These are phyloP conservation scores for Globisporangium echinulatum DNA, from an alignment of 352 stramenopile species.

Conservation along the genomic window DNA sequence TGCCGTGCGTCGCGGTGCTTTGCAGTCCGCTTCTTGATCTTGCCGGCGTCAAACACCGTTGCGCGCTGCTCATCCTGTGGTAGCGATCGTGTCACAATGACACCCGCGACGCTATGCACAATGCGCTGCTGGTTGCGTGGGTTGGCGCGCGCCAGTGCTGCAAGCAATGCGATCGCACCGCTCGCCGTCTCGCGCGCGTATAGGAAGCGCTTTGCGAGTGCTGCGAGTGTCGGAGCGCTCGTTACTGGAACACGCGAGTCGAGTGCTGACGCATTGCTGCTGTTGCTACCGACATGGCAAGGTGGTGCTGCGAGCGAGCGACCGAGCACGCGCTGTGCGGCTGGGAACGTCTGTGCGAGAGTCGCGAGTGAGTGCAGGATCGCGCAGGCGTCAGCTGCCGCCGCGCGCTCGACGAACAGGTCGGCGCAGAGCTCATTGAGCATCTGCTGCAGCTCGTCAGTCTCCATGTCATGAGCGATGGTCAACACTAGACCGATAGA, in stretches of 20 bases:
- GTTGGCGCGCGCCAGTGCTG: constrained; percentile 26
- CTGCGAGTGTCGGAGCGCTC: constrained; percentile 11
- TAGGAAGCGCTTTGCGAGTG: constrained; percentile 21
- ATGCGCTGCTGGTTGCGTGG: constrained; percentile 37
- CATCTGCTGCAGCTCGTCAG: constrained; percentile 22
- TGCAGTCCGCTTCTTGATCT: constrained; percentile 10
- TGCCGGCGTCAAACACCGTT: constrained; percentile 12
- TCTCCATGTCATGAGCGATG: constrained; percentile 9
- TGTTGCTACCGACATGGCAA: neutral
- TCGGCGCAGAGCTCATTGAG: constrained; percentile 30
- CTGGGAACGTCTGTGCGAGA: constrained; percentile 22
- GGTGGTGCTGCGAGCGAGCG: constrained; percentile 12
- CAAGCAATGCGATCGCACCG: constrained; percentile 21
- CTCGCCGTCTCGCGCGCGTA: constrained; percentile 27
- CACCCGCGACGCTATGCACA: constrained; percentile 22
- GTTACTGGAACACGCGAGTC: neutral
- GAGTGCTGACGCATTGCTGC: neutral
- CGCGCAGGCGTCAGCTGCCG: constrained; percentile 15
- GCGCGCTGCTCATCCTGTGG: neutral
- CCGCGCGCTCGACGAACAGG: constrained; percentile 14
- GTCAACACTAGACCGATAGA: neutral
- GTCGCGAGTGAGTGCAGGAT: constrained; percentile 28
- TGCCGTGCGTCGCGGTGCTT: neutral
- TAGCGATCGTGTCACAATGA: constrained; percentile 11
- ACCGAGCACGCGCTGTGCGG: constrained; percentile 21